Evolutionary conservation across 345 rosid genomes (phyloP).

Genomic region (Gossypium bickii): DNA sequence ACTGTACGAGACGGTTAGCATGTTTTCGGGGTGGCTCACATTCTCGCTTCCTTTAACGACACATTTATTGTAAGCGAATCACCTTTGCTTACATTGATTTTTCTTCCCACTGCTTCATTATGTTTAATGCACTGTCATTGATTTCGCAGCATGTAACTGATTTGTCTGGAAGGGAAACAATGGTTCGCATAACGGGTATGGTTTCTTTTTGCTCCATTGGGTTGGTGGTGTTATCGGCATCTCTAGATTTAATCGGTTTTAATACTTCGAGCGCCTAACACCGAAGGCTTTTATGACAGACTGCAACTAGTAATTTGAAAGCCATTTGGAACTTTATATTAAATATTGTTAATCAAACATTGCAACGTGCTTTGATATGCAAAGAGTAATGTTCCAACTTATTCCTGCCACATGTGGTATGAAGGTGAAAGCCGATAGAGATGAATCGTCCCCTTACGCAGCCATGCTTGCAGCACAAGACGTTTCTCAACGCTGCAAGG

Average conservation of each 20-base stretch:
- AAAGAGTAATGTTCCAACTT: neutral
- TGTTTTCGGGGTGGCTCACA: conserved; percentile 63
- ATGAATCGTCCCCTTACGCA: conserved; percentile 87
- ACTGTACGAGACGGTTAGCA: conserved; percentile 72
- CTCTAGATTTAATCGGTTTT: neutral
- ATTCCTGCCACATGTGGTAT: conserved; percentile 54
- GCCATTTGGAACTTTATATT: neutral
- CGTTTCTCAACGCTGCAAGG: conserved; percentile 83
- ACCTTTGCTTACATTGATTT: neutral
- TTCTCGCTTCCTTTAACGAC: conserved; percentile 78
- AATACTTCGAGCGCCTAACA: neutral
- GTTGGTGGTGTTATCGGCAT: neutral
- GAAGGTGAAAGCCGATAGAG: conserved; percentile 95
- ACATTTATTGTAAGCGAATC: conserved; percentile 67
- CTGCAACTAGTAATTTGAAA: neutral
- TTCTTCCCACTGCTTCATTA: neutral
- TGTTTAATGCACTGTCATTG: neutral
- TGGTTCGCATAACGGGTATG: conserved; percentile 82
- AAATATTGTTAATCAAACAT: neutral
- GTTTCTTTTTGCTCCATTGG: neutral
- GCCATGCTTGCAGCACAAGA: conserved; percentile 95
- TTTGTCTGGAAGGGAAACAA: conserved; percentile 83
- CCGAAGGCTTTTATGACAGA: neutral
- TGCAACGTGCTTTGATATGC: too few species aligned
- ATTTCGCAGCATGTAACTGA: conserved; percentile 77